Conservation (phyloP, 345 rosid genomes). For the Draba incana region DNA sequence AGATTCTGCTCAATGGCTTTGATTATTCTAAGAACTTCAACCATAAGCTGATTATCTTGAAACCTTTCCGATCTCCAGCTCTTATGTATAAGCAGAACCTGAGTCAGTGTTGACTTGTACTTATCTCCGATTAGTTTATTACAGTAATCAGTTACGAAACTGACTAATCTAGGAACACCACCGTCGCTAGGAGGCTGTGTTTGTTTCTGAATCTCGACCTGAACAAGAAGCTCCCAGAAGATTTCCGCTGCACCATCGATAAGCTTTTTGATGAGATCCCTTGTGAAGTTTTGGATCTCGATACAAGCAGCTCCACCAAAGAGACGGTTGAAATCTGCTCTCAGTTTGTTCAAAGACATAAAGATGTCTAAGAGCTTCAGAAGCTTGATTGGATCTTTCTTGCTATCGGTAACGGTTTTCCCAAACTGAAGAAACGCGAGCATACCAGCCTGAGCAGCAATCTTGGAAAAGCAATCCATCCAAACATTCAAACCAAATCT, state of each 20-base stretch:
- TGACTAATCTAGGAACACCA: slow-evolving; percentile 74
- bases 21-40: slow-evolving; percentile 68
- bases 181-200: slow-evolving; percentile 85
- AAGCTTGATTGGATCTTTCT: slow-evolving; percentile 94
- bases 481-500: slow-evolving; percentile 80
- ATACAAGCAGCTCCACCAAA: slow-evolving; percentile 95
- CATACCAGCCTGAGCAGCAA: slow-evolving; percentile 96
- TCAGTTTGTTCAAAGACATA: slow-evolving; percentile 77
- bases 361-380: slow-evolving; percentile 88
- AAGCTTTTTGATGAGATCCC: slow-evolving; percentile 90
- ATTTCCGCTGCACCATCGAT: slow-evolving; percentile 91
- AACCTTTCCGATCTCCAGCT: slow-evolving; percentile 95
- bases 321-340: slow-evolving; percentile 91
- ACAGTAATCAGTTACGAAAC: slow-evolving; percentile 86
- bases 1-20: slow-evolving; percentile 75
- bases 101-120: slow-evolving; percentile 78
- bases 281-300: slow-evolving; percentile 90
- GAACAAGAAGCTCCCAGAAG: slow-evolving; percentile 91
- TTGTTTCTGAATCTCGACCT: slow-evolving; percentile 89
- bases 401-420: slow-evolving; percentile 88
- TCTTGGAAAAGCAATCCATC: slow-evolving; percentile 96
- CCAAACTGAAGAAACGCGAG: slow-evolving; percentile 95
- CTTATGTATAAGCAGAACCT: slow-evolving; percentile 81
- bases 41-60: slow-evolving; percentile 76
- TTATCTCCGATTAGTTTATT: slow-evolving; percentile 80